Conservation (phyloP, 2,329 filamentous ascomycete genomes). For the Ceratocystiopsis sp. region DNA sequence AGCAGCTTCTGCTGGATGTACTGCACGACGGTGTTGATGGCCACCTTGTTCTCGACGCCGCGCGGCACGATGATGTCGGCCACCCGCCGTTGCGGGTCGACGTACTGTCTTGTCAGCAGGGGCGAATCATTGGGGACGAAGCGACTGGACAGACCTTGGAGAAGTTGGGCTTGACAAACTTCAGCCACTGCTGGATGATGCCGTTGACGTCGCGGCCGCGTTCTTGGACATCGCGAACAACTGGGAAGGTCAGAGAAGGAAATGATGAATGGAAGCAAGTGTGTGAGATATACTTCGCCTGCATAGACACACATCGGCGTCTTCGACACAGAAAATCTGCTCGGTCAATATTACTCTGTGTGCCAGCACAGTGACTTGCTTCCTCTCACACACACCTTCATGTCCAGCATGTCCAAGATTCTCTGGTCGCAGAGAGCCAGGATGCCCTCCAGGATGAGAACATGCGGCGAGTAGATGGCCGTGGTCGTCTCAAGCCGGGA, state of each 20-base stretch:
- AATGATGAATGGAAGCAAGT: neutral
- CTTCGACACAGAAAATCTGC: conserved; percentile 92
- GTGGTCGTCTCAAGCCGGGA: conserved; percentile 63
- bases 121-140: too few relatives aligned
- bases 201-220: conserved; percentile 84
- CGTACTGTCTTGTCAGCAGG: conserved; percentile 33
- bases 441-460: conserved; percentile 88
- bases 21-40: conserved; percentile 89
- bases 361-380: too few relatives aligned
- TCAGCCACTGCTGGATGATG: conserved; percentile 96
- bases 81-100: conserved; percentile 78
- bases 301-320: conserved; percentile 83
- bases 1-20: conserved; percentile 78
- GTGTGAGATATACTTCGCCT: conserved; percentile 49
- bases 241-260: conserved; percentile 23
- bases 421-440: conserved; percentile 82
- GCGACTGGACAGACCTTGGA: conserved; percentile 37
- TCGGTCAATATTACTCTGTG: too few relatives aligned
- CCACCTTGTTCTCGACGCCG: conserved; percentile 86
- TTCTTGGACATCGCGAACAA: conserved; percentile 75
- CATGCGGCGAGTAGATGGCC: conserved; percentile 88
- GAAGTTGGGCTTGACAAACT: conserved; percentile 92
- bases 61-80: conserved; percentile 92
- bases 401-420: conserved; percentile 73
- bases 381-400: conserved; percentile 60